Evolutionary conservation across 1,284 basidiomycete species (phyloP).

Genomic region (Fomitopsis schrenkii): DNA sequence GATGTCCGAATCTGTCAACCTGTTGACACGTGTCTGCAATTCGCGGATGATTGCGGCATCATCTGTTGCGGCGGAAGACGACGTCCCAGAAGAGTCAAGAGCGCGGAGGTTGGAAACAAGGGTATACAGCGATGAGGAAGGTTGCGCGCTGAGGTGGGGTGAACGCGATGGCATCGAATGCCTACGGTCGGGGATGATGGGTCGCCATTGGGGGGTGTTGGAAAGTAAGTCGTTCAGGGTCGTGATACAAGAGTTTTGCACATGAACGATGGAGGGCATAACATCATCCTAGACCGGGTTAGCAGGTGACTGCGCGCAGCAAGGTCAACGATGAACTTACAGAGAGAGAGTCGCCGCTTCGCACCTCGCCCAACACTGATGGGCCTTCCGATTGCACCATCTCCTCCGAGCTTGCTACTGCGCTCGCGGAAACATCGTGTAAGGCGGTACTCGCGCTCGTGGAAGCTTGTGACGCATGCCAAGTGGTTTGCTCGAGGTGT

Average conservation of each 20-base stretch:
- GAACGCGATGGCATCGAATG: conserved; percentile 53
- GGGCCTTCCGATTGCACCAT: background rate
- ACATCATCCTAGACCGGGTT: conserved; percentile 45
- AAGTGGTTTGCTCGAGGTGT: conserved; percentile 13
- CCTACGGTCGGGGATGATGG: conserved; percentile 58
- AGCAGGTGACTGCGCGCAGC: background rate
- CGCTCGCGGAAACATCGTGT: background rate
- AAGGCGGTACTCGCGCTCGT: background rate
- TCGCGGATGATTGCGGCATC: conserved; percentile 60
- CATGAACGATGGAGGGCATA: conserved; percentile 61
- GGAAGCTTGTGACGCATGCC: background rate
- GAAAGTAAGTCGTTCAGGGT: conserved; percentile 71
- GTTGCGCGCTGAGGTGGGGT: conserved; percentile 12
- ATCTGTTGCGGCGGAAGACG: conserved; percentile 35
- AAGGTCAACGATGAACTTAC: background rate
- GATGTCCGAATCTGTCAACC: conserved; percentile 40
- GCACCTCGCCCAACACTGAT: background rate
- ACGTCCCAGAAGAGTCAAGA: conserved; percentile 40
- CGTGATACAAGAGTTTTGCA: conserved; percentile 70
- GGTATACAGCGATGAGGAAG: conserved; percentile 54
- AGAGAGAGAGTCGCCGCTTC: background rate
- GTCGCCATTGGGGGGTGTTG: conserved; percentile 44
- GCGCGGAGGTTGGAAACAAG: conserved; percentile 61
- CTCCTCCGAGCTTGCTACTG: background rate
- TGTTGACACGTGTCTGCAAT: conserved; percentile 49